A percentile compares a stretch with the other conserved stretches of the same genome.
phyloP scores from a whole-genome alignment of 441 rosid species.

The Bocquillonia castaneifolia region DNA sequence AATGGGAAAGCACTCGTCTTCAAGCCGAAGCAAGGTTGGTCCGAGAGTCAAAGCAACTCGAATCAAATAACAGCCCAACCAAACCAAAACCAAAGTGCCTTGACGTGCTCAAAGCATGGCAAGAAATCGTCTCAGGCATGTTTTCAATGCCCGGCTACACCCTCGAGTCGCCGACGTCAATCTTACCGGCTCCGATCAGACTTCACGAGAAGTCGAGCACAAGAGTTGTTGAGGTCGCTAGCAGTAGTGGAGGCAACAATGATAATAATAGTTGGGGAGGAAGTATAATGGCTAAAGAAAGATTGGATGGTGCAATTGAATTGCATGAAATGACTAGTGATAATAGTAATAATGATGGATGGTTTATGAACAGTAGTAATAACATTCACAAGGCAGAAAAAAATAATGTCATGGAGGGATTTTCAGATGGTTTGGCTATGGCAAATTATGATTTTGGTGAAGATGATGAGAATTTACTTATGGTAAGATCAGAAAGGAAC shows the following conservation, averaged over 20 bases:
- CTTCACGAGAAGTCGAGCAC: not conserved
- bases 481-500: not conserved
- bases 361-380: not conserved
- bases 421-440: not conserved
- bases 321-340: not conserved
- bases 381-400: not conserved
- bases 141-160: slow-evolving; percentile 8
- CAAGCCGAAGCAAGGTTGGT: slow-evolving; percentile 44
- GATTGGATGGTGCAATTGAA: too few relatives aligned
- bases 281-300: not conserved
- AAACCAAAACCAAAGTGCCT: slow-evolving; percentile 30
- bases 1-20: slow-evolving; percentile 46
- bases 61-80: not conserved
- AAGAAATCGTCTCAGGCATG: slow-evolving; percentile 25
- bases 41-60: slow-evolving; percentile 26
- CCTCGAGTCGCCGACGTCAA: slow-evolving; percentile 70
- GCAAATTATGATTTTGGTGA: not conserved
- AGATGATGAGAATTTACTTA: not conserved
- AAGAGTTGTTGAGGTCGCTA: not conserved
- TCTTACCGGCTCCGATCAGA: slow-evolving; percentile 23
- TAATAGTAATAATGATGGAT: not conserved
- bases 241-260: not conserved
- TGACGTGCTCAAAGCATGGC: slow-evolving; percentile 40
- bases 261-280: not conserved
- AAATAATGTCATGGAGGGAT: not conserved